Evolutionary conservation across 2,329 filamentous ascomycete genomes (phyloP).

Genomic region (Ophiosphaerella herpotricha): DNA sequence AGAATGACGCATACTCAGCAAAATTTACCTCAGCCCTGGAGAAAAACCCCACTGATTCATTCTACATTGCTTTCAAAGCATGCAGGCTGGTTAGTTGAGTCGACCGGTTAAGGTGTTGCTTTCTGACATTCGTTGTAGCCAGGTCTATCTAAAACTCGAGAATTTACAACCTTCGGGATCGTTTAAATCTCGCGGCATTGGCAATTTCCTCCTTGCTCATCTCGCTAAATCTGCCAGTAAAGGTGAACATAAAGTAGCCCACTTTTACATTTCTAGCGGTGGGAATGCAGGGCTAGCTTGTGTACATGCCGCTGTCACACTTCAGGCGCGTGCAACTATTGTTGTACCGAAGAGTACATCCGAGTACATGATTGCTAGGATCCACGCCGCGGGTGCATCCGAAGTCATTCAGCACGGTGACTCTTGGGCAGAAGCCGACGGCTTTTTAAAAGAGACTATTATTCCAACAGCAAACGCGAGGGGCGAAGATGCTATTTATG

Average conservation of each 20-base stretch:
- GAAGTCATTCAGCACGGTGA: slow-evolving; percentile 69
- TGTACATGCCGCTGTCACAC: slow-evolving; percentile 67
- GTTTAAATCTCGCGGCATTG: slow-evolving; percentile 78
- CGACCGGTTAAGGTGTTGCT: slow-evolving; percentile 1
- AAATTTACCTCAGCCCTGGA: slow-evolving; percentile 55
- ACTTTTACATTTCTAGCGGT: slow-evolving; percentile 78
- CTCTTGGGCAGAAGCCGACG: slow-evolving; percentile 70
- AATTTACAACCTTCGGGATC: slow-evolving; percentile 79
- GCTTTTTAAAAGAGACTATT: slow-evolving; percentile 63
- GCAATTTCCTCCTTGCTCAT: slow-evolving; percentile 64
- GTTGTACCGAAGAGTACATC: slow-evolving; percentile 70
- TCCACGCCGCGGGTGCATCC: slow-evolving; percentile 66
- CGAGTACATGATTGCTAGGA: slow-evolving; percentile 69
- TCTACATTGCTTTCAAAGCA: slow-evolving; percentile 66
- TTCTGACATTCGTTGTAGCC: slow-evolving; percentile 46
- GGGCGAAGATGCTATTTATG: slow-evolving; percentile 55
- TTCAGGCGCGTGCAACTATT: slow-evolving; percentile 69
- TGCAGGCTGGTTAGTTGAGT: slow-evolving; percentile 64
- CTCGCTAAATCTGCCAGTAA: slow-evolving; percentile 29
- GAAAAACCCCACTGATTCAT: slow-evolving; percentile 69
- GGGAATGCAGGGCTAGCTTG: slow-evolving; percentile 84
- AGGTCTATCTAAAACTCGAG: slow-evolving; percentile 81
- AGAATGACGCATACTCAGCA: no score
- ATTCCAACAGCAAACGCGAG: slow-evolving; percentile 39
- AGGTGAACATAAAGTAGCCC: slow-evolving; percentile 43